Evolutionary conservation across 768 basidiomycete genomes (phyloP).

Genomic region (Paxillus ammoniavirescens): DNA sequence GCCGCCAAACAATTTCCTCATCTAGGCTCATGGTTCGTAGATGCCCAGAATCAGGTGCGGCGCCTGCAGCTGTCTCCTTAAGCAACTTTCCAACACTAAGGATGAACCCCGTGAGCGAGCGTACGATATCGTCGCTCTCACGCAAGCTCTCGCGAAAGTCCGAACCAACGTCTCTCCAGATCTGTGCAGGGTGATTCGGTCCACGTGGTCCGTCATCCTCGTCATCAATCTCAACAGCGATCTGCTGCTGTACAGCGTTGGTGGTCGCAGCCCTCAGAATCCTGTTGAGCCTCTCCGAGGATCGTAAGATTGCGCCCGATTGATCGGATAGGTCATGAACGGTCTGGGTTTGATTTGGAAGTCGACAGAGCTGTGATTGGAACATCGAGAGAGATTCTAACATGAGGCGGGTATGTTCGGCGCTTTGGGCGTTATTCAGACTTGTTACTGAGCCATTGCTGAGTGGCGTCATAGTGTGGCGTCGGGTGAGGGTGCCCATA

Average conservation of each 20-base stretch:
- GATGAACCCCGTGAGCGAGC: slow-evolving; percentile 72
- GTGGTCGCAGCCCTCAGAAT: slow-evolving; percentile 55
- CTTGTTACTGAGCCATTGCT: slow-evolving; percentile 10
- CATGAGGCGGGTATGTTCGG: slow-evolving; percentile 71
- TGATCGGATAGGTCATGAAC: slow-evolving; percentile 56
- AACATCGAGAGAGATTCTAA: slow-evolving; percentile 68
- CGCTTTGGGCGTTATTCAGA: slow-evolving; percentile 21
- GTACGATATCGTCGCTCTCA: slow-evolving; percentile 75
- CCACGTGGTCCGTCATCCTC: slow-evolving; percentile 27
- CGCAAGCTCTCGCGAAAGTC: slow-evolving; percentile 73
- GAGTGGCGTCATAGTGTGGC: slow-evolving; percentile 18
- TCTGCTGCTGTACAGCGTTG: slow-evolving; percentile 67
- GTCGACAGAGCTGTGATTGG: slow-evolving; percentile 59
- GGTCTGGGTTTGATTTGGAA: slow-evolving; percentile 45
- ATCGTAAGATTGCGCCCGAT: slow-evolving; percentile 61
- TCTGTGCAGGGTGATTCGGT: slow-evolving; percentile 43
- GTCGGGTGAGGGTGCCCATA: slow-evolving; percentile 7
- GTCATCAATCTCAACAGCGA: slow-evolving; percentile 70
- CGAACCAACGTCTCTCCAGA: slow-evolving; percentile 68
- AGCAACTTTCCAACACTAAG: slow-evolving; percentile 72
- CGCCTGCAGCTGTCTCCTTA: slow-evolving; percentile 45
- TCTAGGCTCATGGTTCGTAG: slow-evolving; percentile 56
- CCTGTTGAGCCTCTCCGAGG: slow-evolving; percentile 65
- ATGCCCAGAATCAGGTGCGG: slow-evolving; percentile 32
- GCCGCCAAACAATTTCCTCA: slow-evolving; percentile 41